A percentile compares a stretch with the other conserved stretches of the same genome.
These are phyloP conservation scores for Stentor coeruleus DNA, from an alignment of 73 alveolate species.

Conservation along the genomic window DNA sequence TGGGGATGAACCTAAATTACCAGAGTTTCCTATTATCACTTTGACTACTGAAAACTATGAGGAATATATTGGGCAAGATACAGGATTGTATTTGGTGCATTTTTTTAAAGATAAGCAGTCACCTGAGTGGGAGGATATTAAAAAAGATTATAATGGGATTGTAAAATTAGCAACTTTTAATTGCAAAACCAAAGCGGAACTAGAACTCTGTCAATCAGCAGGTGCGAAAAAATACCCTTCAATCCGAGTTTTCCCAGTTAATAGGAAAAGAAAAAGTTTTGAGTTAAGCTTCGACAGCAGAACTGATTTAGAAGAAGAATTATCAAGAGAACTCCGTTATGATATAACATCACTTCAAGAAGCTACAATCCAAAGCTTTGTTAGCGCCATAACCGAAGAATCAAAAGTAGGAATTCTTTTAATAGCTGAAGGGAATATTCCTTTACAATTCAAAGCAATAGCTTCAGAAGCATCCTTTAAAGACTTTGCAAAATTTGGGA, in stretches of 20 bases:
- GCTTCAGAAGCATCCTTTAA: slow-evolving; percentile 9
- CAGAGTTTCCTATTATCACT: background rate
- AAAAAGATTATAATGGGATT: slow-evolving; percentile 8
- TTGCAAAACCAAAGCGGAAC: background rate
- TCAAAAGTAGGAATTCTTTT: background rate
- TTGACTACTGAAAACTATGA: background rate
- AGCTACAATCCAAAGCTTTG: slow-evolving; percentile 11
- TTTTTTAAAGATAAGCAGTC: slow-evolving; percentile 12
- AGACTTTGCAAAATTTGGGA: slow-evolving; percentile 14
- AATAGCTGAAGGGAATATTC: background rate
- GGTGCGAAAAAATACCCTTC: slow-evolving; percentile 16
- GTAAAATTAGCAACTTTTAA: background rate
- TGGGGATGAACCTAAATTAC: background rate
- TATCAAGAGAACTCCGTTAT: background rate
- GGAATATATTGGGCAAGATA: background rate
- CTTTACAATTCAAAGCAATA: background rate
- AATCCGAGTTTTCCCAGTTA: slow-evolving; percentile 9
- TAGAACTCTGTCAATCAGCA: background rate
- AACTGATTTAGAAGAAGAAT: background rate
- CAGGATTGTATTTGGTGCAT: background rate
- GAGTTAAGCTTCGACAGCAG: background rate
- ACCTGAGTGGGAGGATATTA: slow-evolving; percentile 18
- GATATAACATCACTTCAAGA: background rate
- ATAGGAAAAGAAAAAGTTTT: background rate
- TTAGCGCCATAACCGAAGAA: background rate